Evolutionary conservation across 2,329 filamentous ascomycete species (phyloP), one percentile per base, ranked within the genome.

Genomic region (Coniochaeta hoffmannii): DNA sequence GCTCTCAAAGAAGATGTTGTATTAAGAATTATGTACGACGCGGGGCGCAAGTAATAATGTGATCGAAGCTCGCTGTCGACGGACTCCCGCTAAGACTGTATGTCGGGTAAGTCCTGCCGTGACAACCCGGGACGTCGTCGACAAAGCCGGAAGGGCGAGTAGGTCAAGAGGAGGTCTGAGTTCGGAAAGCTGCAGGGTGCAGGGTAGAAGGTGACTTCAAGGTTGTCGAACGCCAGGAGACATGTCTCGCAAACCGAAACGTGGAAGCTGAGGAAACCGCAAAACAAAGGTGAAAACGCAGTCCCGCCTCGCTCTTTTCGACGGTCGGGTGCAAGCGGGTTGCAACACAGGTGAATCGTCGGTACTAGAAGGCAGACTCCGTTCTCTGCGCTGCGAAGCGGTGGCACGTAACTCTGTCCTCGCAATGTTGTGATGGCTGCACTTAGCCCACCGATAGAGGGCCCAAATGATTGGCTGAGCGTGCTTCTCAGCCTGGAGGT

Each of bases 351-450:
- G 22, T 28, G 41, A 28, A 17, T 5, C 14, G 41, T n/a, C 24
- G 19, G 22, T 46, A n/a, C 41, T 4, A 46, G 12, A 6, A 44
- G 38, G 41, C 41, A 46, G 24, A 38, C 50, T 53, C 4, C 50
- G 50, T 50, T 49, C 19, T 24, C 32, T 51, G 49, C 4, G 30
- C 49, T 34, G 2, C 15, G 49, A 34, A 34, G 49, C n/a, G n/a
- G n/a, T n/a, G n/a, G 28, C 28, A 32, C n/a, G 28, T 17, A 51
- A 51, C 56, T 56, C 55, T 49, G 50, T 55, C 55, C 61, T 71
- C 68, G 68, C 69, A 65, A 71, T 73, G 71, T 74, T 74, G 68
- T 74, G 71, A 70, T 72, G 65, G 65, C 65, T 64, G 63, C 63
- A 26, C 58, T 31, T 32, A 14, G 14, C 49, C 31, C 49, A 51